Base-by-base conservation (phyloP, 2,329 filamentous ascomycete species). In the Alternaria atra region DNA sequence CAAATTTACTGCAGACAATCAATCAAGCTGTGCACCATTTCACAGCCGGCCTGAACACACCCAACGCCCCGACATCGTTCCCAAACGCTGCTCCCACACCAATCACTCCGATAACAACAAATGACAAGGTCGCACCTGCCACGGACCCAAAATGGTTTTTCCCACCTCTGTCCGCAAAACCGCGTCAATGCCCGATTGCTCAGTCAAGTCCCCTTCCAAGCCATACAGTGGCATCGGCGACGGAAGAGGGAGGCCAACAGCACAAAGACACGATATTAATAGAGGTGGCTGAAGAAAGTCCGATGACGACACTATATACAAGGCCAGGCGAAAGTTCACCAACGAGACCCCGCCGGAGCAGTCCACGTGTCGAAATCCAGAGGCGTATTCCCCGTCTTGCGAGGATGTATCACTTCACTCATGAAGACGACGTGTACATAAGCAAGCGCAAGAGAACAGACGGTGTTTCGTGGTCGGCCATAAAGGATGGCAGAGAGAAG, bases 381-480 rank as follows among this genome's bases (percentile, higher is more conserved):
- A 50, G 27, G 17, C 55, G 51, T 29, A 43, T 54, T 2, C 40
- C 61, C 35, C 23, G 44, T 4, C 5, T 9, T 1, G 12, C 12
- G 1, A 40, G 10, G 9, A 67, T 57, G 39, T 73, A 70, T n/a
- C 10, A 32, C 7, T 80, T 79, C 51, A 75, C 64, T 6, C 59
- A 68, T 35, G 73, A 76, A 42, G 76, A 80, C 20, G 72, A 79
- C 35, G 60, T 73, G 29, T 72, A 79, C 25, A 72, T 81, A n/a
- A 68, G 77, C n/a, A 66, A 74, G 55, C 67, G 70, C 15, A 77
- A 62, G 40, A 54, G 66, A 39, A 55, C 72, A 3, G 60, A 75
- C 8, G 68, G 74, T 29, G 54, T 68, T 1, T 57, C 74, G 0
- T 80, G 73, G 68, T 35, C 52, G 12, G 68, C 63, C 10, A 73